phyloP scores from a whole-genome alignment of 116 monocot genomes.

The Phalaenopsis hybrid region DNA sequence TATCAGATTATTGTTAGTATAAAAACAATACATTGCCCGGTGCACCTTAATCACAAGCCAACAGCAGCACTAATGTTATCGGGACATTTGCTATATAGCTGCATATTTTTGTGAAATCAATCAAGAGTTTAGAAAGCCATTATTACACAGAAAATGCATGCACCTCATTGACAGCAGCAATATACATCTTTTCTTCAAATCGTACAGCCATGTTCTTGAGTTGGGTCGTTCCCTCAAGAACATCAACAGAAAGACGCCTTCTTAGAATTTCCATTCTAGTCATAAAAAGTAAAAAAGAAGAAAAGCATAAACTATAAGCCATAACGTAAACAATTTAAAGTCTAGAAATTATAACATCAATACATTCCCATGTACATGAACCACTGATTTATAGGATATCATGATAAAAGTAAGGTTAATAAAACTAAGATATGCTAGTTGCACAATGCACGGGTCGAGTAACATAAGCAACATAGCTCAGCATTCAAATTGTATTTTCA shows the following conservation, averaged over 20 bases:
- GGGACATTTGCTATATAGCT: not conserved
- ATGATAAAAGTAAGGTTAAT: not conserved
- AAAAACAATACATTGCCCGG: not conserved
- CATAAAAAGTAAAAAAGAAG: not conserved
- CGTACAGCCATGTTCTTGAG: conserved; percentile 53
- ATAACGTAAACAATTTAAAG: not conserved
- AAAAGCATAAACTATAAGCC: not conserved
- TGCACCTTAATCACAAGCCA: not conserved
- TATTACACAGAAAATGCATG: conserved; percentile 6
- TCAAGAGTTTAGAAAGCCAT: not conserved
- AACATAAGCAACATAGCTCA: not conserved
- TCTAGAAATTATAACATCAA: not conserved
- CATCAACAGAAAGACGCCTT: conserved; percentile 43
- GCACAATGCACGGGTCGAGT: not conserved
- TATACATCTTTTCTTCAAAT: conserved; percentile 81
- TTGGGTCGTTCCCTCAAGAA: conserved; percentile 43
- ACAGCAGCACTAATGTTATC: not conserved
- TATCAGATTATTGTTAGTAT: not conserved
- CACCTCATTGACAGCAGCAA: conserved; percentile 61
- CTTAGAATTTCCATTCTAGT: conserved; percentile 63
- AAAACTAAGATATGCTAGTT: not conserved
- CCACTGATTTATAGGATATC: not conserved
- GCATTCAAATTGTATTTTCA: not conserved
- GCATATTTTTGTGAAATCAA: not conserved
- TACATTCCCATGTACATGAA: not conserved